A percentile compares a stretch with the other conserved stretches of the same genome.
Evolutionary conservation across 1,284 basidiomycete species (phyloP).

Genomic region (Pascua guehoae): DNA sequence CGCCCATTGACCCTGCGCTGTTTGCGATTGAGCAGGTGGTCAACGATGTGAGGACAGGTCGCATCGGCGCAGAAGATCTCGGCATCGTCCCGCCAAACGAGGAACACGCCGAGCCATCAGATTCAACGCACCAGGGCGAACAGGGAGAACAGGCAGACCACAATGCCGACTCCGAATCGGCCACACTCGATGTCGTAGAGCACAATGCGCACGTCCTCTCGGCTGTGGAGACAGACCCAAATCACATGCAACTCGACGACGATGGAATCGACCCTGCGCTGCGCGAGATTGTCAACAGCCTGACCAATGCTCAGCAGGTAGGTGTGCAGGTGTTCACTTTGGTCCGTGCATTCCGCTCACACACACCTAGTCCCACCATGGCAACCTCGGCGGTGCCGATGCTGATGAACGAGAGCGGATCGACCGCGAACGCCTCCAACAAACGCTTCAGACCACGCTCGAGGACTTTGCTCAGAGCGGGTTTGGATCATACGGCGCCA

Average conservation of each 20-base stretch:
- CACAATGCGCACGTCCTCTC: background rate
- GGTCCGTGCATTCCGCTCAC: background rate
- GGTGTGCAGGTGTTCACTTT: slow-evolving; percentile 13
- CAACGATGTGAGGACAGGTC: slow-evolving; percentile 31
- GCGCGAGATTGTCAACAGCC: slow-evolving; percentile 45
- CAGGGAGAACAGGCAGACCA: too few relatives aligned
- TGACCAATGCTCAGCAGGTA: slow-evolving; percentile 41
- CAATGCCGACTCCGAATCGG: background rate
- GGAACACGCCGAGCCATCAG: background rate
- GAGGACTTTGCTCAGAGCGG: slow-evolving; percentile 29
- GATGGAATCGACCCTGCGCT: slow-evolving; percentile 45
- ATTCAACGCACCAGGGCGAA: too few relatives aligned
- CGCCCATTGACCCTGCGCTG: slow-evolving; percentile 32
- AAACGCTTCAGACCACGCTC: slow-evolving; percentile 32
- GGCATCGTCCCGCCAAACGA: background rate
- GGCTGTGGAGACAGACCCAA: background rate
- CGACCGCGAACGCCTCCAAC: slow-evolving; percentile 34
- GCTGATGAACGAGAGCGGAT: slow-evolving; percentile 30
- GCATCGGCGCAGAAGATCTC: slow-evolving; percentile 18
- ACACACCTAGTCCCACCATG: slow-evolving; percentile 13
- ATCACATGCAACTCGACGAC: slow-evolving; percentile 20
- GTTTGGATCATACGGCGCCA: slow-evolving; percentile 14
- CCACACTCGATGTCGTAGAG: background rate
- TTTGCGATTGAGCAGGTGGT: slow-evolving; percentile 38
- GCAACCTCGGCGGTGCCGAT: slow-evolving; percentile 21